Evolutionary conservation across 352 stramenopile species (phyloP).

Genomic region (Phytophthora boehmeriae): DNA sequence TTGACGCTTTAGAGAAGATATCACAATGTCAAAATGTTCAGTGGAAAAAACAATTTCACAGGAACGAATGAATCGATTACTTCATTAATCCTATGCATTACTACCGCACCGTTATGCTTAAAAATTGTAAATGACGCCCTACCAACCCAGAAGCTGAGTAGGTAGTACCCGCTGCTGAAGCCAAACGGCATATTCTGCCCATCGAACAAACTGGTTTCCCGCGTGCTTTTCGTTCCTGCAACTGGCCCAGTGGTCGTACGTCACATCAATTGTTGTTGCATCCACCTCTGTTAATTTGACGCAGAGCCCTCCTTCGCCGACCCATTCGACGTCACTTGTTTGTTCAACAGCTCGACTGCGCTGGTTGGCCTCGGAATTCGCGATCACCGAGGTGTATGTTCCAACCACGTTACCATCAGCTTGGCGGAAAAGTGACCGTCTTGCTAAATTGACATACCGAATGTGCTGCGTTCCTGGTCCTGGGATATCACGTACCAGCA

Average conservation of each 20-base stretch:
- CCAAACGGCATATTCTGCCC: constrained; percentile 29
- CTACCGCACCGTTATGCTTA: too few relatives aligned
- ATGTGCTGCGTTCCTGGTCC: constrained; percentile 2
- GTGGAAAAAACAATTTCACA: too few relatives aligned
- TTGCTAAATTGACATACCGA: too few relatives aligned
- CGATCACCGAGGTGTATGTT: not conserved
- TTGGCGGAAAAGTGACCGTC: too few relatives aligned
- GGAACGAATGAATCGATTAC: too few relatives aligned
- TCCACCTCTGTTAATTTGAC: constrained; percentile 25
- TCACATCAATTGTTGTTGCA: constrained; percentile 20
- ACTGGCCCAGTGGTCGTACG: constrained; percentile 21
- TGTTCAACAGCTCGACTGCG: constrained; percentile 20
- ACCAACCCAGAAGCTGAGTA: not conserved
- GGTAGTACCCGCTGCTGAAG: not conserved
- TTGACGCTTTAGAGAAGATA: too few relatives aligned
- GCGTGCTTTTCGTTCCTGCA: constrained; percentile 39
- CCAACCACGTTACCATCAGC: not conserved
- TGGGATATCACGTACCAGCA: constrained; percentile 7
- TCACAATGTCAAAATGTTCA: too few relatives aligned
- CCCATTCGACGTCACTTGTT: constrained; percentile 18
- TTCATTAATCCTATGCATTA: too few relatives aligned
- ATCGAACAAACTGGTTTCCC: constrained; percentile 45
- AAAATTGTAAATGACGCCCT: too few relatives aligned
- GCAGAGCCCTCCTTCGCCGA: constrained; percentile 23
- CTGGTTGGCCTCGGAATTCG: constrained; percentile 23